phyloP scores from a whole-genome alignment of 352 stramenopile genomes.

The Pythium vanterpoolii region DNA sequence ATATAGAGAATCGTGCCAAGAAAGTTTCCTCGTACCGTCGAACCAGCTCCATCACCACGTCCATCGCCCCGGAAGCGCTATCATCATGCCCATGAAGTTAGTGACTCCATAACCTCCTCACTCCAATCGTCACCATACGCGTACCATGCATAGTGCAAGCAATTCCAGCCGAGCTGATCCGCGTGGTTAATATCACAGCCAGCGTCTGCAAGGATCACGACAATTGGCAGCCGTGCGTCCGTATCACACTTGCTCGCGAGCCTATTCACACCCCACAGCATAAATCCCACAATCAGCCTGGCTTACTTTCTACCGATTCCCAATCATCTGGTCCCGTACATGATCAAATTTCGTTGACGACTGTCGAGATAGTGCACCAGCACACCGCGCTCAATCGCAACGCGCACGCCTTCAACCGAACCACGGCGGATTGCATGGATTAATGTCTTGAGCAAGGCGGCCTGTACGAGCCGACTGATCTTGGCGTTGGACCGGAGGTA shows the following conservation, averaged over 20 bases:
- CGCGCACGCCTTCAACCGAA: slow-evolving; percentile 77
- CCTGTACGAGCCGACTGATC: slow-evolving; percentile 74
- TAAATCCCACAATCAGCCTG: background rate
- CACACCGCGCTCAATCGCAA: slow-evolving; percentile 83
- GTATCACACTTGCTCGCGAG: slow-evolving; percentile 80
- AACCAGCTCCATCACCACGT: slow-evolving; percentile 75
- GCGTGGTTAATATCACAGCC: slow-evolving; percentile 85
- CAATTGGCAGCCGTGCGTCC: slow-evolving; percentile 70
- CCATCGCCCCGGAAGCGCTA: slow-evolving; percentile 65
- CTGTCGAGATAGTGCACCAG: slow-evolving; percentile 73
- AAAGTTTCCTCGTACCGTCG: slow-evolving; percentile 35
- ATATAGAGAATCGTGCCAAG: background rate
- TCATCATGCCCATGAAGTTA: background rate
- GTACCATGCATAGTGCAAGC: slow-evolving; percentile 84
- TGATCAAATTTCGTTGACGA: slow-evolving; percentile 77
- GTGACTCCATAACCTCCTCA: background rate
- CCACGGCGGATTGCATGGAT: slow-evolving; percentile 76
- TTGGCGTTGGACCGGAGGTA: slow-evolving; percentile 47
- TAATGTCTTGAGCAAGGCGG: slow-evolving; percentile 79
- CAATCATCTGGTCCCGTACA: no score
- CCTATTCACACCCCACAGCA: slow-evolving; percentile 20
- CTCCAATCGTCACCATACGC: background rate
- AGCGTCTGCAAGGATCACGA: slow-evolving; percentile 82
- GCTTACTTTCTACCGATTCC: background rate
- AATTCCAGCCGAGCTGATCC: slow-evolving; percentile 83